A percentile compares a stretch with the other conserved stretches of the same genome.
These are phyloP conservation scores for Eimeria brunetti DNA, from an alignment of 169 alveolate species.

Conservation along the genomic window DNA sequence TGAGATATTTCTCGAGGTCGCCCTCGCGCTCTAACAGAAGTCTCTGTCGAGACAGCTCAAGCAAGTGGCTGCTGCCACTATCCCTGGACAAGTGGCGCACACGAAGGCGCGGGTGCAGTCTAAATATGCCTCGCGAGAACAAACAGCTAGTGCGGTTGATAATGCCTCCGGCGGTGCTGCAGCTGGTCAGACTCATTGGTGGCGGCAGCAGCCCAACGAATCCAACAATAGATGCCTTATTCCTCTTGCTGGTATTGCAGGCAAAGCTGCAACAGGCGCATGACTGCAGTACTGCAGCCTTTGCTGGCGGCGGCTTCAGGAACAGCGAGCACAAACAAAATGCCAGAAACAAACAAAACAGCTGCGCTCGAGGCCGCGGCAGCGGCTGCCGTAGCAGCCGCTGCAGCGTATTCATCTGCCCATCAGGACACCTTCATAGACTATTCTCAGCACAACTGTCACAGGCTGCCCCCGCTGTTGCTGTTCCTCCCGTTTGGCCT, in stretches of 20 bases:
- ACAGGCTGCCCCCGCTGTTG: not conserved
- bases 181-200: not conserved
- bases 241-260: not conserved
- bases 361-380: not conserved
- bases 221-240: not conserved
- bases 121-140: conserved; percentile 50
- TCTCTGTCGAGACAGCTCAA: conserved; percentile 75
- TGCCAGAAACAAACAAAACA: not conserved
- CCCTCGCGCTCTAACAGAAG: conserved; percentile 71
- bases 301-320: conserved; percentile 9
- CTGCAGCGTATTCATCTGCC: conserved; percentile 68
- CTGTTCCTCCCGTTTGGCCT: not conserved
- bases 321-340: not conserved
- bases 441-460: not conserved
- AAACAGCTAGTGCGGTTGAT: conserved; percentile 22
- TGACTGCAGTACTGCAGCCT: not conserved
- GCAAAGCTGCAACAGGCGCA: not conserved
- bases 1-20: conserved; percentile 45
- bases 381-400: conserved; percentile 65
- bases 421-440: not conserved
- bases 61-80: conserved; percentile 78
- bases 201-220: conserved; percentile 33
- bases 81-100: conserved; percentile 73
- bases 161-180: not conserved
- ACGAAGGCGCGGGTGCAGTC: conserved; percentile 69